Percentiles rank a stretch among this genome's conserved stretches.
These are phyloP conservation scores for Tubosaeta sp. DNA, from an alignment of 768 basidiomycete species.

Conservation along the genomic window DNA sequence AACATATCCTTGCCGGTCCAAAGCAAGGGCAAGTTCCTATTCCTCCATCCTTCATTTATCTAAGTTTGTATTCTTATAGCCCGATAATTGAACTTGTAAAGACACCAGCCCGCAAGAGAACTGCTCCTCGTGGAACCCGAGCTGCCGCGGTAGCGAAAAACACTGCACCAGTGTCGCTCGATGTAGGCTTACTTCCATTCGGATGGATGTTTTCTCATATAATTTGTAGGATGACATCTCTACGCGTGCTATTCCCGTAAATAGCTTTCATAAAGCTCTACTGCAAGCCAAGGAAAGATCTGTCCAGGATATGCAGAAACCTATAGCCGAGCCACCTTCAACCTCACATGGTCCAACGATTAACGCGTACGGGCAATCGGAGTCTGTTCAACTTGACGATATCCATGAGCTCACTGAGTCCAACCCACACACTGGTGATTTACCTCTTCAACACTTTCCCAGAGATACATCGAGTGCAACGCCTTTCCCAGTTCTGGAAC, in stretches of 20 bases:
- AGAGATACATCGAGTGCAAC: background rate
- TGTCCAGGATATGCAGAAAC: background rate
- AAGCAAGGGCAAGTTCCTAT: conserved; percentile 55
- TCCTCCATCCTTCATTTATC: background rate
- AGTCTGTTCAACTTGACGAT: conserved; percentile 3
- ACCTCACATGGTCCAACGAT: background rate
- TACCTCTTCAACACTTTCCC: conserved; percentile 1
- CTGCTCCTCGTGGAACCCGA: conserved; percentile 47
- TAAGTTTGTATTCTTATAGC: conserved; percentile 32
- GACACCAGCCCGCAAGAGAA: conserved; percentile 75
- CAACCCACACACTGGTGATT: background rate
- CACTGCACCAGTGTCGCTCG: conserved; percentile 38
- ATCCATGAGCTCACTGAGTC: conserved; percentile 7
- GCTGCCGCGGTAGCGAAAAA: conserved; percentile 37
- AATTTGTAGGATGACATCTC: conserved; percentile 31
- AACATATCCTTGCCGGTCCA: conserved; percentile 60
- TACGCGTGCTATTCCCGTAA: conserved; percentile 39
- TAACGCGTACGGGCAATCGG: background rate
- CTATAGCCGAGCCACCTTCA: background rate
- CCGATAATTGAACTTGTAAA: conserved; percentile 78
- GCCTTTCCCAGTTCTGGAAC: conserved; percentile 22
- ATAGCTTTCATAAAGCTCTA: conserved; percentile 46
- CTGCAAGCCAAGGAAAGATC: conserved; percentile 30
- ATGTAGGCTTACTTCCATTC: conserved; percentile 35
- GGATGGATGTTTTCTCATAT: conserved; percentile 8